These are phyloP conservation scores for Lasiosphaeria miniovina DNA, from an alignment of 495 filamentous ascomycete species.

Conservation along the genomic window DNA sequence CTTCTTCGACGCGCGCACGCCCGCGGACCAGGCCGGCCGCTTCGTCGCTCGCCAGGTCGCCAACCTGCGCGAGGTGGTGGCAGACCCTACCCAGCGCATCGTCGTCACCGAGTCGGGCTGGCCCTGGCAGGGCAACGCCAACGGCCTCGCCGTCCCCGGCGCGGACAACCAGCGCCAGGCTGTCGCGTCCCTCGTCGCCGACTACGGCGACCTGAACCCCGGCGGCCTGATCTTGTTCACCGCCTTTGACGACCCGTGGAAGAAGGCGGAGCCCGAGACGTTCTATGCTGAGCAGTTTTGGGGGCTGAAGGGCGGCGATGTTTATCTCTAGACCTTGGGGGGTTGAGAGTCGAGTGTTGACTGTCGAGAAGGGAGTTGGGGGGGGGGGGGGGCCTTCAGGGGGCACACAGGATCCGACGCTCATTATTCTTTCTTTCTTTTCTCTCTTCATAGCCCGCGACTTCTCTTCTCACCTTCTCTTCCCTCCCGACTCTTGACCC, in stretches of 20 bases:
- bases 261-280: conserved; percentile 59
- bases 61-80: conserved; percentile 32
- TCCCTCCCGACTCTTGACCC: neutral
- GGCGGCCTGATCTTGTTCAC: conserved; percentile 65
- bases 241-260: conserved; percentile 77
- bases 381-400: no score
- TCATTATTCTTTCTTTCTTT: neutral
- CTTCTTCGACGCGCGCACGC: conserved; percentile 69
- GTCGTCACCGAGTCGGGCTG: conserved; percentile 77
- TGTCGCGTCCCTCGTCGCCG: conserved; percentile 56
- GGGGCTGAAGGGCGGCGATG: conserved; percentile 47
- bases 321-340: no score
- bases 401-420: no score
- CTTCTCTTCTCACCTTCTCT: neutral
- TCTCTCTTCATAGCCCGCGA: neutral
- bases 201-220: conserved; percentile 41
- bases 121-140: conserved; percentile 64
- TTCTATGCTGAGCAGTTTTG: conserved; percentile 72
- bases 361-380: no score
- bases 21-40: conserved; percentile 56
- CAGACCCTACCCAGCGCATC: conserved; percentile 34
- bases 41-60: conserved; percentile 60
- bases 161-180: conserved; percentile 60
- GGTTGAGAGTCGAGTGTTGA: no score
- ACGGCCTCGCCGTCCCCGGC: conserved; percentile 63